Percentiles rank a stretch among this genome's conserved stretches.
Conservation (phyloP, 225 moss, liverwort and hornwort genomes). For the Neckera pumila region DNA sequence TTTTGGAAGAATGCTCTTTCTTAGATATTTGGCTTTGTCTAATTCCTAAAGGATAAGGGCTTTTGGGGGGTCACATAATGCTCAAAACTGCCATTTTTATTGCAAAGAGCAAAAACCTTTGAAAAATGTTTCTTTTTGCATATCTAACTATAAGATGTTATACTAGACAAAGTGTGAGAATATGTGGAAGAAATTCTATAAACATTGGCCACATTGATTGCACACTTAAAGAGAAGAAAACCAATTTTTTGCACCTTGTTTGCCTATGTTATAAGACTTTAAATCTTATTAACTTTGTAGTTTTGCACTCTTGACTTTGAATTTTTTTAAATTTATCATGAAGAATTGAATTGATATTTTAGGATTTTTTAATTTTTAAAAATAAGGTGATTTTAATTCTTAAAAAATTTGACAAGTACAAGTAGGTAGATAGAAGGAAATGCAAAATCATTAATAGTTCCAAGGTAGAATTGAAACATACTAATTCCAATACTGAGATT, state of each 20-base stretch:
- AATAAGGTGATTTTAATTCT: not conserved
- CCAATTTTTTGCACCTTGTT: not conserved
- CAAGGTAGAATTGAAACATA: not conserved
- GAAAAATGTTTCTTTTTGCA: not conserved
- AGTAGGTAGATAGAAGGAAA: not conserved
- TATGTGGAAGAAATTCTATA: not conserved
- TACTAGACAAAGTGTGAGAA: not conserved
- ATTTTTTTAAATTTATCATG: not conserved
- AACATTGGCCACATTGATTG: rapidly evolving
- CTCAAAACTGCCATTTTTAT: not conserved
- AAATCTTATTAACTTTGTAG: not conserved
- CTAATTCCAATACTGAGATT: not conserved
- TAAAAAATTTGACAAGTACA: too few species aligned
- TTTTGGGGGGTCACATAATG: not conserved
- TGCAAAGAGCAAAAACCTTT: not conserved
- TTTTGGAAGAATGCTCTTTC: rapidly evolving
- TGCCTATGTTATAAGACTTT: not conserved
- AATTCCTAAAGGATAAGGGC: too few species aligned
- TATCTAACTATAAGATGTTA: not conserved
- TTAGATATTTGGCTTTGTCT: not conserved
- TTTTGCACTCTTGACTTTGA: not conserved
- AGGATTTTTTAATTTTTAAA: not conserved
- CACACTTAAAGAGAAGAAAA: not conserved
- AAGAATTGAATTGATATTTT: not conserved
- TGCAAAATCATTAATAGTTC: not conserved